Evolutionary conservation across 805 yeast genomes (phyloP), one percentile per base, ranked within the genome.

Genomic region (Jamesozyma jinghongensis): DNA sequence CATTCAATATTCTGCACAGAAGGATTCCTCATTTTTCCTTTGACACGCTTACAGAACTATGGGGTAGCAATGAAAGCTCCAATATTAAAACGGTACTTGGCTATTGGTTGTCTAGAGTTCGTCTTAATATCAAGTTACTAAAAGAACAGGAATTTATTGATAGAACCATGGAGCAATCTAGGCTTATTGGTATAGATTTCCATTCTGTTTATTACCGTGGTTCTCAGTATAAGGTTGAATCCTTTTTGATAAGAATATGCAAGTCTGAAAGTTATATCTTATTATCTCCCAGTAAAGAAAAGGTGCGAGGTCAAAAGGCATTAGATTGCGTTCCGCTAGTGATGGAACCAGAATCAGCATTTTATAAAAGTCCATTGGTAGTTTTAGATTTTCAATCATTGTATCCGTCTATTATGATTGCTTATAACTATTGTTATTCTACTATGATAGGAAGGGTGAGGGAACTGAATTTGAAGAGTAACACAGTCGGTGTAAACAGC

Each of bases 381-480:
- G 97, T 92, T 0, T 63, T 92, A 17, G 98, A 92, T 58, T 92
- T 92, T 54, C 95, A 90, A 52, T 86, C 97, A 0, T 69, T 92
- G 37, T 92, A 92, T 56, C 98, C 98, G 0, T 88, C 97, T 0
- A 70, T 92, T 12, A 74, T 90, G 57, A 85, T 86, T 55, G 98
- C 96, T 0, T 85, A 83, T 59, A 92, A 92, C 57, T 80, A 85
- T 49, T 90, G 95, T 54, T 85, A 77, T 50, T 78, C 90, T 0
- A 84, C 92, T 0, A 55, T 82, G 37, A 41, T 84, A 2, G 90
- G 92, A 1, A 66, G 76, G 40, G 56, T 84, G 18, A 67, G 73
- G 37, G 78, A 76, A 7, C 73, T 75, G 48, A 71, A 72, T 0
- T 53, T 52, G 1, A 63, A 61, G 31, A 50, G 42, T 3, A 81